Evolutionary conservation across 495 filamentous ascomycete genomes (phyloP).

Genomic region (Lasiosphaeria hispida): DNA sequence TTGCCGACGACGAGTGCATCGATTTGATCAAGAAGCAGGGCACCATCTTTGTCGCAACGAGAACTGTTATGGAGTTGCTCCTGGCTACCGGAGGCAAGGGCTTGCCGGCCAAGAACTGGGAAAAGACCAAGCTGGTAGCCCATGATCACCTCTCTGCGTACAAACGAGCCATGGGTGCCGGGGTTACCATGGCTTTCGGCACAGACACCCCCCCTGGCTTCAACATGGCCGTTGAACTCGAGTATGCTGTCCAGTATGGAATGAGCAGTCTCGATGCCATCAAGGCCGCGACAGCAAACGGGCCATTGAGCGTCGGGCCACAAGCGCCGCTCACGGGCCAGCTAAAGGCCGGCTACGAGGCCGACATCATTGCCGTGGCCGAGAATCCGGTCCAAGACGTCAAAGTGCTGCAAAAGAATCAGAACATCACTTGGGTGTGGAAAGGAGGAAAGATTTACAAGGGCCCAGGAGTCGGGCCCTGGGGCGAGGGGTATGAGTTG

Average conservation of each 20-base stretch:
- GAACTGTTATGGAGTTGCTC: slow-evolving; percentile 38
- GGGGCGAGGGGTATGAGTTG: slow-evolving; percentile 30
- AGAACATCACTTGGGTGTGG: slow-evolving; percentile 48
- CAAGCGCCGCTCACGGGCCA: slow-evolving; percentile 50
- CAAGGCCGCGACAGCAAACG: slow-evolving; percentile 52
- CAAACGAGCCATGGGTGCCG: slow-evolving; percentile 38
- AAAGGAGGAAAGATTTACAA: slow-evolving; percentile 46
- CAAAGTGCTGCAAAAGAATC: slow-evolving; percentile 37
- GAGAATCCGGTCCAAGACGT: slow-evolving; percentile 48
- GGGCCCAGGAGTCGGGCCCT: slow-evolving; percentile 36
- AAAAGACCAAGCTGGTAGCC: slow-evolving; percentile 41
- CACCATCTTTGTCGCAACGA: slow-evolving; percentile 44
- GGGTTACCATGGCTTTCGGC: slow-evolving; percentile 41
- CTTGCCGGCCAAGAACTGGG: slow-evolving; percentile 34
- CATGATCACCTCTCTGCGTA: slow-evolving; percentile 35
- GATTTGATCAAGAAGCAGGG: slow-evolving; percentile 47
- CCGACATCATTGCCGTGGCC: slow-evolving; percentile 47
- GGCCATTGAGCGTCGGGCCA: slow-evolving; percentile 41
- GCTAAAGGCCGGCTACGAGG: slow-evolving; percentile 47
- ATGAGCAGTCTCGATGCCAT: slow-evolving; percentile 53
- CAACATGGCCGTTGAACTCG: slow-evolving; percentile 48
- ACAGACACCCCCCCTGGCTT: slow-evolving; percentile 45
- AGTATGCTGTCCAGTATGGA: slow-evolving; percentile 48
- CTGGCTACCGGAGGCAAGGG: slow-evolving; percentile 32
- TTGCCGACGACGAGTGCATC: slow-evolving; percentile 46